Percentiles rank a stretch among this genome's conserved stretches.
Conservation (phyloP, 2,329 filamentous ascomycete species). For the Colletotrichum noveboracense region DNA sequence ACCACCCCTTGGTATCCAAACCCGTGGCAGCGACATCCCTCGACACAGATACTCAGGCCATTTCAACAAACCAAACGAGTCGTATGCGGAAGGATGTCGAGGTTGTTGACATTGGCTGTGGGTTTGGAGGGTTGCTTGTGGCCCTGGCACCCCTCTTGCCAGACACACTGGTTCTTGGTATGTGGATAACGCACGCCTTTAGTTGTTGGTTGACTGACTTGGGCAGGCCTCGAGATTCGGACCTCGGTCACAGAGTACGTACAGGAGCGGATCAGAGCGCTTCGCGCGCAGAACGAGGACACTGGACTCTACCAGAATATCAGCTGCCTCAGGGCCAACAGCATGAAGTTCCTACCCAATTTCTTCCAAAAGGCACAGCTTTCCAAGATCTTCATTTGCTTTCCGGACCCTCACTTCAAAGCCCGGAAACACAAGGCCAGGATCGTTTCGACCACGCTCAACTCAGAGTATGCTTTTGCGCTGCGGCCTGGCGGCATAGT, state of each 20-base stretch:
- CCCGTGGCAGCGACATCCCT: neutral
- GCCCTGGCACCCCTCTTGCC: slow-evolving; percentile 84
- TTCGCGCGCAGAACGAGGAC: slow-evolving; percentile 69
- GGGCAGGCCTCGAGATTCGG: slow-evolving; percentile 86
- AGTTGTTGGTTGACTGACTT: slow-evolving; percentile 11
- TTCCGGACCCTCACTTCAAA: slow-evolving; percentile 98
- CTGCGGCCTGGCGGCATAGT: slow-evolving; percentile 82
- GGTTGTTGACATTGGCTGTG: slow-evolving; percentile 95
- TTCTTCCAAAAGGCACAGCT: slow-evolving; percentile 87
- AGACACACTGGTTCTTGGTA: slow-evolving; percentile 82
- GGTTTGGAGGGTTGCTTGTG: slow-evolving; percentile 90
- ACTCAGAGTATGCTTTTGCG: slow-evolving; percentile 92
- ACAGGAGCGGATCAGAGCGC: slow-evolving; percentile 81
- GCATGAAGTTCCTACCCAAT: slow-evolving; percentile 99
- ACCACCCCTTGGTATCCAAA: neutral
- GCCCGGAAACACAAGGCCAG: slow-evolving; percentile 95
- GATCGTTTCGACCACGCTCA: slow-evolving; percentile 87
- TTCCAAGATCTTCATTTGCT: slow-evolving; percentile 94
- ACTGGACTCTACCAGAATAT: slow-evolving; percentile 78
- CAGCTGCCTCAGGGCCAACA: slow-evolving; percentile 87
- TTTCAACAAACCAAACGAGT: slow-evolving; percentile 32
- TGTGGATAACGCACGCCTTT: neutral
- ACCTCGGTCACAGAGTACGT: slow-evolving; percentile 90
- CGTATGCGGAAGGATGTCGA: slow-evolving; percentile 74
- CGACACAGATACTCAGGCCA: slow-evolving; percentile 15